These are phyloP conservation scores for Backusella macrospora DNA, from an alignment of 192 early-diverging fungal genomes.

Conservation along the genomic window DNA sequence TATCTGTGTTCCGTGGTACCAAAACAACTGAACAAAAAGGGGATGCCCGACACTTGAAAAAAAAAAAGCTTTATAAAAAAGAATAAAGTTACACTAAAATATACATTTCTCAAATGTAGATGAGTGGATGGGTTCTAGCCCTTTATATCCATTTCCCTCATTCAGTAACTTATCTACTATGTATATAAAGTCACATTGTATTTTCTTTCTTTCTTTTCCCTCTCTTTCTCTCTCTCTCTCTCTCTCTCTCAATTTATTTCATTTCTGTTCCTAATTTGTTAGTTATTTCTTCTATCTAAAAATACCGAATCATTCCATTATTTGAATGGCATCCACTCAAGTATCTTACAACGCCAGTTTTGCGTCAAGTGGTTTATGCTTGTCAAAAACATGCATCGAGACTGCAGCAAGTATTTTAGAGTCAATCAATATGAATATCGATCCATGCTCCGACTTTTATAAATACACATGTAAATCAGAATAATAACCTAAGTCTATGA, in stretches of 20 bases:
- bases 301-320: not conserved
- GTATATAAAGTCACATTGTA: not conserved
- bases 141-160: not conserved
- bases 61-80: not conserved
- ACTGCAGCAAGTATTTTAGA: conserved; percentile 17
- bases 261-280: not conserved
- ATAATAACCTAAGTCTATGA: not conserved
- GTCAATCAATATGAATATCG: conserved; percentile 31
- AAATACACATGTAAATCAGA: conserved; percentile 57
- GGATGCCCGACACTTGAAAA: not conserved
- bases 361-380: not conserved
- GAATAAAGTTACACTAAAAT: not conserved
- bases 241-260: not conserved
- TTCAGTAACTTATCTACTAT: not conserved
- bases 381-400: not conserved
- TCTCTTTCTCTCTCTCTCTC: not conserved
- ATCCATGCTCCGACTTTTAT: conserved; percentile 75
- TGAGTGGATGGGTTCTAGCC: not conserved
- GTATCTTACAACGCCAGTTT: not conserved
- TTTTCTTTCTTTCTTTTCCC: not conserved
- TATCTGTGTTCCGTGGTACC: not conserved
- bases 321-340: not conserved
- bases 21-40: too few relatives aligned
- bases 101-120: not conserved
- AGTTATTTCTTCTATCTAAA: too few relatives aligned